phyloP scores from a whole-genome alignment of 768 basidiomycete genomes.

The Podaxis rugospora region DNA sequence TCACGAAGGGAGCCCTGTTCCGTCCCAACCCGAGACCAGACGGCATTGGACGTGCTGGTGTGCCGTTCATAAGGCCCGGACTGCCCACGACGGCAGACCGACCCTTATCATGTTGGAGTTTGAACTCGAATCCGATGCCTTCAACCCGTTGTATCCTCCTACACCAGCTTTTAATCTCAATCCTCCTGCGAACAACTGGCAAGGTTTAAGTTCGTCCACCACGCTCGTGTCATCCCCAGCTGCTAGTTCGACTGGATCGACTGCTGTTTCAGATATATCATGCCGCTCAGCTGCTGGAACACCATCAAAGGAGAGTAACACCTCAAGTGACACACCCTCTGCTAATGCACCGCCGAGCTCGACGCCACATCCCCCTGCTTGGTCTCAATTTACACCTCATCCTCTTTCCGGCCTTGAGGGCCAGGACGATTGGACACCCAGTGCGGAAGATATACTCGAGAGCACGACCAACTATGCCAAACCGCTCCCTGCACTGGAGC shows the following conservation, averaged over 20 bases:
- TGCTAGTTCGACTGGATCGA: slow-evolving; percentile 1
- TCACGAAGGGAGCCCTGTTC: slow-evolving; percentile 23
- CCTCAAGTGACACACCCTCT: background rate
- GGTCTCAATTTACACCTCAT: slow-evolving; percentile 1
- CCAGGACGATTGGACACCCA: slow-evolving; percentile 37
- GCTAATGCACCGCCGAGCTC: slow-evolving; percentile 10
- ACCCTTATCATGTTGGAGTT: slow-evolving; percentile 70
- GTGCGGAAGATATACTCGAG: slow-evolving; percentile 57
- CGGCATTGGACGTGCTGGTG: slow-evolving; percentile 67
- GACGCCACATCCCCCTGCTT: background rate
- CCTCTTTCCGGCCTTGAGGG: slow-evolving; percentile 16
- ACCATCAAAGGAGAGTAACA: slow-evolving; percentile 11
- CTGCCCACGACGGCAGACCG: slow-evolving; percentile 8
- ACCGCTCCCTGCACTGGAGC: slow-evolving; percentile 67
- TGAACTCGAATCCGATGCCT: slow-evolving; percentile 64
- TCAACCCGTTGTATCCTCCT: slow-evolving; percentile 68
- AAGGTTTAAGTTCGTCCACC: background rate
- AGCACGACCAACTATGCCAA: slow-evolving; percentile 66
- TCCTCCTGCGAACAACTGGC: background rate
- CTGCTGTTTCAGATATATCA: background rate
- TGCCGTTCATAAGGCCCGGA: slow-evolving; percentile 52
- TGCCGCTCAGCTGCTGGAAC: slow-evolving; percentile 6
- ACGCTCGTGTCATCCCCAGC: slow-evolving; percentile 4
- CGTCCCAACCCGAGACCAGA: background rate
- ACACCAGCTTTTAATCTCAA: background rate